phyloP scores from a whole-genome alignment of 768 basidiomycete species.

The Agrocybe pediades region DNA sequence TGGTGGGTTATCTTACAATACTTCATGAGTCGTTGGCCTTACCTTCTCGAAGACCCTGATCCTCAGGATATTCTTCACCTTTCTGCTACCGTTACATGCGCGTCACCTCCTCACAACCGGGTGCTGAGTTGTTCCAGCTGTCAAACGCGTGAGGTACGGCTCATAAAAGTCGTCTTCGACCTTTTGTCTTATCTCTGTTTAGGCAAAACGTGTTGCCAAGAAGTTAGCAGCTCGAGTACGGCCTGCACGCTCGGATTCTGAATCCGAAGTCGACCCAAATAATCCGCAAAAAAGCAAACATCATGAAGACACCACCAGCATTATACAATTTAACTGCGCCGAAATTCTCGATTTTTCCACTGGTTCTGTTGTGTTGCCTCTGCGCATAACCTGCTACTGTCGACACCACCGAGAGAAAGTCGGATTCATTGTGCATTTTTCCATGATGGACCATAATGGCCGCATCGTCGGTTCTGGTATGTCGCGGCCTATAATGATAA shows the following conservation, averaged over 20 bases:
- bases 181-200: constrained; percentile 17
- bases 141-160: constrained; percentile 76
- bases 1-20: constrained; percentile 42
- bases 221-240: constrained; percentile 85
- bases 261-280: constrained; percentile 55
- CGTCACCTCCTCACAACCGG: constrained; percentile 73
- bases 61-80: constrained; percentile 73
- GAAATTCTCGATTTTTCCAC: constrained; percentile 87
- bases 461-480: constrained; percentile 79
- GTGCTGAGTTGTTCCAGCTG: constrained; percentile 89
- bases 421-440: constrained; percentile 90
- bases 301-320: constrained; percentile 74
- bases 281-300: constrained; percentile 46
- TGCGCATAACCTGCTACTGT: constrained; percentile 97
- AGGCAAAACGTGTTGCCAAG: constrained; percentile 89
- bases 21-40: constrained; percentile 4
- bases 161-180: neutral
- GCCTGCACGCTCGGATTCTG: constrained; percentile 76
- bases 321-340: constrained; percentile 95
- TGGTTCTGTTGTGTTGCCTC: constrained; percentile 87
- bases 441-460: constrained; percentile 78
- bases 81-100: constrained; percentile 75
- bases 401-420: constrained; percentile 97
- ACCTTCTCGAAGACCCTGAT: constrained; percentile 53
- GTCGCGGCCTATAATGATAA: constrained; percentile 95